Evolutionary conservation across 2,329 filamentous ascomycete genomes (phyloP), one percentile per base, ranked within the genome.

Genomic region (Rhynchosporium secalis): DNA sequence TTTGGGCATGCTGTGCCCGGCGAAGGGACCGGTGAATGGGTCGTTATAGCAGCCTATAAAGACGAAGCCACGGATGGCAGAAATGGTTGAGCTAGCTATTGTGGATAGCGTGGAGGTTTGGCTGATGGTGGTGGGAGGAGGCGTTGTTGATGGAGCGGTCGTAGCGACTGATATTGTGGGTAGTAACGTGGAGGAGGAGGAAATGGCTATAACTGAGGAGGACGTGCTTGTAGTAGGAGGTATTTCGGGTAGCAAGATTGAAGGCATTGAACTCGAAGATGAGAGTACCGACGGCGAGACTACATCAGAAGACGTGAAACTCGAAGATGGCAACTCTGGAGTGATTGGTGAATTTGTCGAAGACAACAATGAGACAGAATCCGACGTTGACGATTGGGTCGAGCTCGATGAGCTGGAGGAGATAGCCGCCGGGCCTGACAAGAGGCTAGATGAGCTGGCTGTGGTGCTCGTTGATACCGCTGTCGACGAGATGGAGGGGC

Each of bases 1-100:
- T 36, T 70, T 70, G 2, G 70, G 72, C 41, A 75, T 70, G 41
- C 73, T 74, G 52, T 75, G 72, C 2, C 69, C 70, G 31, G 15
- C 49, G 51, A 56, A 68, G 15, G 64, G 68, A 13, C 65, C 65
- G n/a, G 40, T 51, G 1, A 62, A 66, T 2, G 64, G 65, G 43
- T 73, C 73, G 6, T 60, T 58, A 68, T 69, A 76, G 63, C 74
- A 76, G 56, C 73, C 74, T 15, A 72, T 38, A 36, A 68, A 71
- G 36, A 69, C 64, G 69, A 74, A 75, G 4, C 72, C 70, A 15
- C 66, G 66, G 29, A 69, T 72, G 26, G 69, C 60, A 4, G 63
- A 54, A 3, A 58, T 40, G 12, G 61, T 62, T 45, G 46, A 10
- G 9, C 28, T 48, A 33, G 29, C 38, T 31, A n/a, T 9, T 13